Evolutionary conservation across 257 asterid species (phyloP), one percentile per base, ranked within the genome.

Genomic region (Paraleonurus japonicus): DNA sequence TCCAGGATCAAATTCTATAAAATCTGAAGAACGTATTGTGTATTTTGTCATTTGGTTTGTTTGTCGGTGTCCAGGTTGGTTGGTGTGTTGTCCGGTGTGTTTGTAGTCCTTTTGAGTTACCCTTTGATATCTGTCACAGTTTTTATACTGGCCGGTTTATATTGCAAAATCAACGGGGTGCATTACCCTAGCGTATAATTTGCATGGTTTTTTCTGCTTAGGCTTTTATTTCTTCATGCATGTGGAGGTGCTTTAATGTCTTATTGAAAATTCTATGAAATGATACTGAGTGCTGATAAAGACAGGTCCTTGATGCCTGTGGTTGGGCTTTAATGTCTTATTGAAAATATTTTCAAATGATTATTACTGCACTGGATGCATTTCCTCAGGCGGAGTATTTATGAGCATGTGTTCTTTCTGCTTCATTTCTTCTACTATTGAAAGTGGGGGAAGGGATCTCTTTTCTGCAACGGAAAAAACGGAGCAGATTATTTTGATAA

Each of bases 1-100:
- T 61, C 64, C 28, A 15, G 51, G 45, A 50, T 60, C 60, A 59
- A 53, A 39, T 47, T 15, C 45, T 67, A 71, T 39, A 5, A 57
- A 13, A 67, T 72, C 67, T 62, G 69, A 48, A 39, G 53, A 65
- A 19, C 48, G 41, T 51, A 43, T 39, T 24, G 61, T 54, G 72
- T 54, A 63, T 55, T 72, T 22, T n/a, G 67, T 80, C 28, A 28
- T 76, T 66, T 66, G 78, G 80, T 71, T 59, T 48, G 78, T 65
- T 64, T 74, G 78, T 26, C 62, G 65, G 78, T 53, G 19, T 80
- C 62, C 27, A 64, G 41, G 67, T 67, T 60, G 73, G 75, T 69
- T 41, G 78, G 76, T 70, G 77, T 73, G 81, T 73, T 69, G 7
- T 65, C 26, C 35, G 73, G 62, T 72, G 78, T 81, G 80, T 27